Evolutionary conservation across 2,329 filamentous ascomycete genomes (phyloP), one percentile per base, ranked within the genome.

Genomic region (Colletotrichum destructivum): DNA sequence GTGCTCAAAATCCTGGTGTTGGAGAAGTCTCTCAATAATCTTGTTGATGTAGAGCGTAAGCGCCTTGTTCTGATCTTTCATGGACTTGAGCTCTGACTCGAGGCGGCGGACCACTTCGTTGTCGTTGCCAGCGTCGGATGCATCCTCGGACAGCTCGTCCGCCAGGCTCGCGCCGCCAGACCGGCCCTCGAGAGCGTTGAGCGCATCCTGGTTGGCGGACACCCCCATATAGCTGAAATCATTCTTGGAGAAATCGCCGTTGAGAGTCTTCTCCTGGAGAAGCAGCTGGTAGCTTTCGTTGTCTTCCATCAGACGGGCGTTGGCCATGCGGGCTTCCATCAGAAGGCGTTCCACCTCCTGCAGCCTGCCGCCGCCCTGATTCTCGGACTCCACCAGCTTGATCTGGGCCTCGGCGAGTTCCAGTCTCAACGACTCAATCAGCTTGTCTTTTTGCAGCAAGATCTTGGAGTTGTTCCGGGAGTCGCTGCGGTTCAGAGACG

Each of bases 21-120:
- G 93, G 73, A 99, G 88, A 55, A 99, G 90, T 68, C 96, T 93
- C 81, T 96, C 96, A 80, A 99, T 98, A 81, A 99, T 98, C 85
- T 96, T 97, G 89, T 98, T 98, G 86, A 99, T 98, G 85, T 99
- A 99, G 75, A 98, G 87, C 31, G 95, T 97, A 76, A 99, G 87
- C 40, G 96, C 96, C 86, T 98, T 98, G 87, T 99, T 98, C 85
- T 98, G 92, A 80, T 98, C 96, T 84, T 94, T 96, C 76, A 94
- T 86, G 11, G 89, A 88, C 82, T 93, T 94, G 75, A 96, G 82
- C 77, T 98, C 96, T 13, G 87, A 83, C 80, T 98, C 95, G 15
- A 96, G 86, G 63, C 90, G 90, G 77, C 92, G 92, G 75, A 89
- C 87, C 57, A 83, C 84, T 66, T 91, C 89, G 74, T 85, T 83